Conservation (phyloP, 108 stramenopile genomes). For the Nitzschia sp. region DNA sequence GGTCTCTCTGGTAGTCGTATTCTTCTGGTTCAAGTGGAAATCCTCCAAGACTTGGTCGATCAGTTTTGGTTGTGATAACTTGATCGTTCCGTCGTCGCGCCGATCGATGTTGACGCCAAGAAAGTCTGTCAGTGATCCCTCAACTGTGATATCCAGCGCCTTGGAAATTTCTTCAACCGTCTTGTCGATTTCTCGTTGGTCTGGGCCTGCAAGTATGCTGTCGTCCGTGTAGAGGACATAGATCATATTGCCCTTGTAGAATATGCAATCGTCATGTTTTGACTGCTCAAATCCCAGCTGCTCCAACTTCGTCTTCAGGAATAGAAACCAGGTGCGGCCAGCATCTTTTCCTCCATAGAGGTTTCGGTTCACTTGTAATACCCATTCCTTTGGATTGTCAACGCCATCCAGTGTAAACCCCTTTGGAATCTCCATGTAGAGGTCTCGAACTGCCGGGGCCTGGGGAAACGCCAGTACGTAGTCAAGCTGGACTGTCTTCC, state of each 20-base stretch:
- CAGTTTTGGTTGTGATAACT: slow-evolving; percentile 47
- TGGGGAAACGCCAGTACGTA: slow-evolving; percentile 52
- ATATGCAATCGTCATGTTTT: slow-evolving; percentile 51
- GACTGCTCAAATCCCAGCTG: slow-evolving; percentile 40
- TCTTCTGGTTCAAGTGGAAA: background rate
- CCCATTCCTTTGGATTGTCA: slow-evolving; percentile 6
- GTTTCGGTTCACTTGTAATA: slow-evolving; percentile 29
- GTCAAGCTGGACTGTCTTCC: slow-evolving; percentile 54
- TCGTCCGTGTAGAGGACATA: slow-evolving; percentile 55
- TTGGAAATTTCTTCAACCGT: slow-evolving; percentile 30
- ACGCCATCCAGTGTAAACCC: slow-evolving; percentile 34
- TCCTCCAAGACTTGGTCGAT: slow-evolving; percentile 43
- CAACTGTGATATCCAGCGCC: slow-evolving; percentile 32
- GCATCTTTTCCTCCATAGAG: slow-evolving; percentile 46
- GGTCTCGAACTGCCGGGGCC: slow-evolving; percentile 36
- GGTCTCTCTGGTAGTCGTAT: background rate
- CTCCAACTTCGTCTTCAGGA: slow-evolving; percentile 27
- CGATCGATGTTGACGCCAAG: slow-evolving; percentile 38
- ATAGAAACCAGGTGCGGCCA: slow-evolving; percentile 41
- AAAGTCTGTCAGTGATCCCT: slow-evolving; percentile 53
- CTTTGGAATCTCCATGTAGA: slow-evolving; percentile 51
- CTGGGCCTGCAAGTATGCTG: slow-evolving; percentile 40
- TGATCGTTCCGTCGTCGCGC: slow-evolving; percentile 27
- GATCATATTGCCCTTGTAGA: slow-evolving; percentile 41
- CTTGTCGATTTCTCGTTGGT: slow-evolving; percentile 20